Evolutionary conservation across 306 rosid genomes (phyloP).

Genomic region (Lathyrus sativus): DNA sequence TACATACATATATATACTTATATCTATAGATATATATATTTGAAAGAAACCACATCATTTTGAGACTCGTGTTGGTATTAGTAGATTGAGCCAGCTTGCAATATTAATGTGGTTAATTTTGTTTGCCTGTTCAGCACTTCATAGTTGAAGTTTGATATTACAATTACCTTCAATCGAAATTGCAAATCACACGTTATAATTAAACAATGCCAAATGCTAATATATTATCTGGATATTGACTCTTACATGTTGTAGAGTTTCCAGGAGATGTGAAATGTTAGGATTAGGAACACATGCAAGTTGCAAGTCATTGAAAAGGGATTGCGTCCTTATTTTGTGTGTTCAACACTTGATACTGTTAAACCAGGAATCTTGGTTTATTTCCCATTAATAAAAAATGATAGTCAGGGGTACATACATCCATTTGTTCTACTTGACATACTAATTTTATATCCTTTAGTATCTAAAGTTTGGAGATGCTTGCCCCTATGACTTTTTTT

Average conservation of each 20-base stretch:
- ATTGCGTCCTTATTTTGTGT: no score
- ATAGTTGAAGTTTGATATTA: constrained; percentile 1
- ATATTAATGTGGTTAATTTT: not conserved
- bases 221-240: not conserved
- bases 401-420: no score
- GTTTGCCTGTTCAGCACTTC: not conserved
- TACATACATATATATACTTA: constrained; percentile 11
- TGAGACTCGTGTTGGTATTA: constrained; percentile 9
- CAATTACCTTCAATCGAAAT: not conserved
- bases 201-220: constrained; percentile 7
- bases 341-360: no score
- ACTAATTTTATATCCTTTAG: no score
- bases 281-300: constrained; percentile 14
- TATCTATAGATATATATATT: constrained; percentile 23
- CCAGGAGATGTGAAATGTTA: constrained; percentile 26
- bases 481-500: no score
- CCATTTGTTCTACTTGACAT: no score
- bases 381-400: no score
- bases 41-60: constrained; percentile 37
- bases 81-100: constrained; percentile 14
- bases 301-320: no score
- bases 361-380: not conserved
- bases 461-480: no score
- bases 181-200: not conserved
- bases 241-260: constrained; percentile 26